Conservation (phyloP, 768 basidiomycete genomes). For the Gymnopilus dilepis region DNA sequence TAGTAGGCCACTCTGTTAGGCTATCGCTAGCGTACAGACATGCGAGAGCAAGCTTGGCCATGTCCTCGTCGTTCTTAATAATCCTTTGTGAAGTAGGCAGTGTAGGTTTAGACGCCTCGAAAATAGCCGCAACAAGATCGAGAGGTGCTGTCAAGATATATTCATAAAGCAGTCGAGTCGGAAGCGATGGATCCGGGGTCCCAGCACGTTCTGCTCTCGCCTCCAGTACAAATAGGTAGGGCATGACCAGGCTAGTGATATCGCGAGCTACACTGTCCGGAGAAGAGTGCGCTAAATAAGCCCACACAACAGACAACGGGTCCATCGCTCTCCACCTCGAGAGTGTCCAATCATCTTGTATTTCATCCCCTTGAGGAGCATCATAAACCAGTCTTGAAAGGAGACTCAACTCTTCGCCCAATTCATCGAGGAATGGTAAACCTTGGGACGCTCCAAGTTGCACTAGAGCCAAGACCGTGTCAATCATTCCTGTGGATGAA, state of each 20-base stretch:
- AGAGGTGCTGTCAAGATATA: slow-evolving; percentile 75
- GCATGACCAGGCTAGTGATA: slow-evolving; percentile 80
- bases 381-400: slow-evolving; percentile 90
- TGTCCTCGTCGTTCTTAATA: slow-evolving; percentile 80
- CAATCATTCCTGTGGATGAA: slow-evolving; percentile 72
- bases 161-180: slow-evolving; percentile 68
- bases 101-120: slow-evolving; percentile 93
- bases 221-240: slow-evolving; percentile 93
- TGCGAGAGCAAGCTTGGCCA: slow-evolving; percentile 85
- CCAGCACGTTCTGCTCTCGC: slow-evolving; percentile 85
- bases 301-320: slow-evolving; percentile 66
- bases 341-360: slow-evolving; percentile 74
- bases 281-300: slow-evolving; percentile 79
- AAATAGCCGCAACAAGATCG: slow-evolving; percentile 72
- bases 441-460: slow-evolving; percentile 89
- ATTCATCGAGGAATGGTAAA: slow-evolving; percentile 75
- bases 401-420: slow-evolving; percentile 92
- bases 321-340: slow-evolving; percentile 72
- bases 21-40: slow-evolving; percentile 85
- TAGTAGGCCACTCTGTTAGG: slow-evolving; percentile 75
- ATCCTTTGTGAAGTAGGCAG: slow-evolving; percentile 72
- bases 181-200: slow-evolving; percentile 67
- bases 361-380: slow-evolving; percentile 50
- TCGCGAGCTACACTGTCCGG: slow-evolving; percentile 67
- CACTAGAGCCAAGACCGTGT: slow-evolving; percentile 76